These are phyloP conservation scores for Phoma sp. DNA, from an alignment of 2,329 filamentous ascomycete genomes.

Conservation along the genomic window DNA sequence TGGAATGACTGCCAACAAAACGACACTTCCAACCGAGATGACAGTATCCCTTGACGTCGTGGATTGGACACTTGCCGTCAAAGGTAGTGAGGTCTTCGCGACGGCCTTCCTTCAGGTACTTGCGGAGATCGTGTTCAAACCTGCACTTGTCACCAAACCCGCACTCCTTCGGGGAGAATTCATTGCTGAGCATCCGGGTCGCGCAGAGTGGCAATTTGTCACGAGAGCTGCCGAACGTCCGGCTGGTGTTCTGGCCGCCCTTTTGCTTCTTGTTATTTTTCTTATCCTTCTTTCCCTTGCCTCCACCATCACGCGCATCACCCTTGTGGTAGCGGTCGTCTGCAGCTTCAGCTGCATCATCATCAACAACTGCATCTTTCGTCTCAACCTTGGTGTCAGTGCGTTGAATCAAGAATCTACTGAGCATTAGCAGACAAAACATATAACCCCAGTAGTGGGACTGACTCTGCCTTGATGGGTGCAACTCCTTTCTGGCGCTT, in stretches of 20 bases:
- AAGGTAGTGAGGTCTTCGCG: slow-evolving; percentile 80
- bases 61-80: slow-evolving; percentile 80
- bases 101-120: slow-evolving; percentile 81
- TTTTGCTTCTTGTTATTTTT: slow-evolving; percentile 67
- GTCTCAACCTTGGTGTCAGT: slow-evolving; percentile 33
- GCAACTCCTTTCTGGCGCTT: slow-evolving; percentile 63
- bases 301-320: slow-evolving; percentile 44
- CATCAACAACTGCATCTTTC: slow-evolving; percentile 49
- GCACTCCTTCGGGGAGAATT: slow-evolving; percentile 82
- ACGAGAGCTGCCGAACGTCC: slow-evolving; percentile 79
- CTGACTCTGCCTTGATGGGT: slow-evolving; percentile 73
- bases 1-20: slow-evolving; percentile 85
- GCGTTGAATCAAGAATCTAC: slow-evolving; percentile 44
- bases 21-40: slow-evolving; percentile 92
- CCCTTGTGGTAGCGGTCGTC: slow-evolving; percentile 54
- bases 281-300: slow-evolving; percentile 55
- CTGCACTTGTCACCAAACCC: slow-evolving; percentile 81
- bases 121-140: slow-evolving; percentile 81
- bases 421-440: background rate
- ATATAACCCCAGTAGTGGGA: background rate
- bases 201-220: slow-evolving; percentile 81
- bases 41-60: slow-evolving; percentile 76
- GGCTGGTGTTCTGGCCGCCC: slow-evolving; percentile 81
- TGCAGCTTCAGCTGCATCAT: slow-evolving; percentile 65
- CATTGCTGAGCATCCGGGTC: slow-evolving; percentile 71